Evolutionary conservation across 164 flowering plant genomes (phyloP).

Genomic region (Magnolia sinica): DNA sequence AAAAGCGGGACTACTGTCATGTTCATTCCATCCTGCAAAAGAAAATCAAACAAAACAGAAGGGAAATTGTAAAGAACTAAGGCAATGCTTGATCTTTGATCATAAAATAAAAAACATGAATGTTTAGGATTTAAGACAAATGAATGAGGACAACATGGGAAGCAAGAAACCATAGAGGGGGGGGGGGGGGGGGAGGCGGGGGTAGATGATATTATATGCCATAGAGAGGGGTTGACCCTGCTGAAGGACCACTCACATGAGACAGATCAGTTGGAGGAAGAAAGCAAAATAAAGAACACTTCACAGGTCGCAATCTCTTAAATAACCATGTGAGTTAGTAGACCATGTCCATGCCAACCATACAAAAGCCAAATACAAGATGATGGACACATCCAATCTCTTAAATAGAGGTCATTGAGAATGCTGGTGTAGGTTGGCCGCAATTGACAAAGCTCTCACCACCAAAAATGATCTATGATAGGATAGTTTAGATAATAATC

Average conservation of each 20-base stretch:
- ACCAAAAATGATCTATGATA: too few species aligned
- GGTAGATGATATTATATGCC: not conserved
- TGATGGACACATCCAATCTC: too few species aligned
- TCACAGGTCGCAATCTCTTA: not conserved
- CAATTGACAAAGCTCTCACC: too few species aligned
- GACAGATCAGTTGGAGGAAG: not conserved
- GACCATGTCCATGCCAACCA: too few species aligned
- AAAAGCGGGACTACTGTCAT: not conserved
- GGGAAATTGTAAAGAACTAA: not conserved
- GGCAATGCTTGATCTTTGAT: not conserved
- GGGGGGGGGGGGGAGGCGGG: too few species aligned
- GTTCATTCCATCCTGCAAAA: slow-evolving; percentile 26
- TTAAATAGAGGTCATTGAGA: too few species aligned
- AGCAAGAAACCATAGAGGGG: not conserved
- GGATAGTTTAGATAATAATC: too few species aligned
- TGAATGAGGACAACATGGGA: not conserved
- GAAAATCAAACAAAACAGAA: slow-evolving; percentile 1
- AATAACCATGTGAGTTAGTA: too few species aligned
- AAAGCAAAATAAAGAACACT: not conserved
- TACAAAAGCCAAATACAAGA: too few species aligned
- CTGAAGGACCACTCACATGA: not conserved
- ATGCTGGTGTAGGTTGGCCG: too few species aligned
- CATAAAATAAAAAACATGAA: not conserved
- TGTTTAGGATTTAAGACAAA: not conserved
- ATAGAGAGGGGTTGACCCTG: not conserved